Percentiles rank a stretch among this genome's conserved stretches.
Conservation (phyloP, 148 eudicot genomes). For the Beta vulgaris region DNA sequence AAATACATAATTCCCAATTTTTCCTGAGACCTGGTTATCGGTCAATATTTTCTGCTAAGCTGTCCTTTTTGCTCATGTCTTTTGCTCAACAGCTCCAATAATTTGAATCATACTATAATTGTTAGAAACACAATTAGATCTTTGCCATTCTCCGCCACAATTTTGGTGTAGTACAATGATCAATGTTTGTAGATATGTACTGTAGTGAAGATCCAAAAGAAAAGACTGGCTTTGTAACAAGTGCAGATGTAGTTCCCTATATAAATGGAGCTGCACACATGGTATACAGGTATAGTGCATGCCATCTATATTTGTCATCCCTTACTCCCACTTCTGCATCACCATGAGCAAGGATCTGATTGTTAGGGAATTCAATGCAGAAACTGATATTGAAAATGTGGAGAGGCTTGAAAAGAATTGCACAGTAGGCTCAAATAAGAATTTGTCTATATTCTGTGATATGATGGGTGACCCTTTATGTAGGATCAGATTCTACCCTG, state of each 20-base stretch:
- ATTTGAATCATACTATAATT: not conserved
- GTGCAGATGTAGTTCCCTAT: not conserved
- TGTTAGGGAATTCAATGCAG: conserved; percentile 13
- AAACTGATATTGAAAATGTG: not conserved
- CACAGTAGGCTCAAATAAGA: conserved; percentile 7
- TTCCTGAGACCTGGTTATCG: not conserved
- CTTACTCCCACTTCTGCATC: not conserved
- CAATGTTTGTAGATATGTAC: not conserved
- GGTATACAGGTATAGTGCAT: not conserved
- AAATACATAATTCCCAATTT: not conserved
- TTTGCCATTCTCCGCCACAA: not conserved
- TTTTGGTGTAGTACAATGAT: not conserved
- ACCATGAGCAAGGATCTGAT: conserved; percentile 5
- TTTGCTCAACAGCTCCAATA: not conserved
- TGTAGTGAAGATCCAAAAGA: not conserved
- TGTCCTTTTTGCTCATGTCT: not conserved
- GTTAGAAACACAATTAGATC: not conserved
- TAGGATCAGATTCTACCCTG: conserved; percentile 11
- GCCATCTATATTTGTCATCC: not conserved
- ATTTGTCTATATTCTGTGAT: conserved; percentile 5
- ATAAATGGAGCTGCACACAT: not conserved
- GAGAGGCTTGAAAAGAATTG: conserved; percentile 14
- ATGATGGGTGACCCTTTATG: conserved; percentile 3
- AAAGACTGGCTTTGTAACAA: not conserved
- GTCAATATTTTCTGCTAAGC: not conserved